A percentile compares a stretch with the other conserved stretches of the same genome.
These are phyloP conservation scores for Diaporthe sp. DNA, from an alignment of 2,329 filamentous ascomycete genomes.

Conservation along the genomic window DNA sequence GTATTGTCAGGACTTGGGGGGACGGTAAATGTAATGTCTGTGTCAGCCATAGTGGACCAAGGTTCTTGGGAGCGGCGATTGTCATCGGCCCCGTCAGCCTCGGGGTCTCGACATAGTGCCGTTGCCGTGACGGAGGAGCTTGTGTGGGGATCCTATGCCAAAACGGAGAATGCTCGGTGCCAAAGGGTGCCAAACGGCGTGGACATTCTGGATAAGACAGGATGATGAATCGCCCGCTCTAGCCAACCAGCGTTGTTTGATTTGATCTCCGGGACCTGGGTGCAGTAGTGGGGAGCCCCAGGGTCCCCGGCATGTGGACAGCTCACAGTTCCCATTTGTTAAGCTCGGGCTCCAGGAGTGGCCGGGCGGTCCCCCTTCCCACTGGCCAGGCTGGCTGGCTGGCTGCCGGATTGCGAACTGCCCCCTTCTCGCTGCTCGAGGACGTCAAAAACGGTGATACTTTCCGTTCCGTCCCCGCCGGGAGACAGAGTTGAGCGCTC, in stretches of 20 bases:
- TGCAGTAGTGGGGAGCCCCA: slow-evolving; percentile 24
- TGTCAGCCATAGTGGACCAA: background rate
- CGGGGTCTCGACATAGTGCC: slow-evolving; percentile 23
- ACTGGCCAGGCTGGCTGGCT: slow-evolving; percentile 3
- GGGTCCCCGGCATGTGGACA: slow-evolving; percentile 17
- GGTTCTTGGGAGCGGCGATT: slow-evolving; percentile 13
- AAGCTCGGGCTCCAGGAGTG: slow-evolving; percentile 16
- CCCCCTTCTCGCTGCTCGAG: slow-evolving; percentile 13
- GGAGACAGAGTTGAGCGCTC: slow-evolving; percentile 16
- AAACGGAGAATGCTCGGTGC: slow-evolving; percentile 14
- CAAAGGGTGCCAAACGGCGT: background rate
- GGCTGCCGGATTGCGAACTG: slow-evolving; percentile 14
- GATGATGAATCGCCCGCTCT: background rate
- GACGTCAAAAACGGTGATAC: slow-evolving; percentile 12
- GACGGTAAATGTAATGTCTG: background rate
- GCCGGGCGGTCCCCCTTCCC: slow-evolving; percentile 1
- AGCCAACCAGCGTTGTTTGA: slow-evolving; percentile 36
- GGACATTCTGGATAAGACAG: slow-evolving; percentile 34
- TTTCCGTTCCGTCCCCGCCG: slow-evolving; percentile 30
- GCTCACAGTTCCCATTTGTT: slow-evolving; percentile 31
- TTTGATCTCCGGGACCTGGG: slow-evolving; percentile 32
- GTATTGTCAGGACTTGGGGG: background rate
- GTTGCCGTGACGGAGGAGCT: slow-evolving; percentile 35
- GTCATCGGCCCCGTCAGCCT: slow-evolving; percentile 30
- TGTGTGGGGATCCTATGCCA: slow-evolving; percentile 25